These are phyloP conservation scores for Sordariomycetes sp. DNA, from an alignment of 2,329 filamentous ascomycete genomes.

Conservation along the genomic window DNA sequence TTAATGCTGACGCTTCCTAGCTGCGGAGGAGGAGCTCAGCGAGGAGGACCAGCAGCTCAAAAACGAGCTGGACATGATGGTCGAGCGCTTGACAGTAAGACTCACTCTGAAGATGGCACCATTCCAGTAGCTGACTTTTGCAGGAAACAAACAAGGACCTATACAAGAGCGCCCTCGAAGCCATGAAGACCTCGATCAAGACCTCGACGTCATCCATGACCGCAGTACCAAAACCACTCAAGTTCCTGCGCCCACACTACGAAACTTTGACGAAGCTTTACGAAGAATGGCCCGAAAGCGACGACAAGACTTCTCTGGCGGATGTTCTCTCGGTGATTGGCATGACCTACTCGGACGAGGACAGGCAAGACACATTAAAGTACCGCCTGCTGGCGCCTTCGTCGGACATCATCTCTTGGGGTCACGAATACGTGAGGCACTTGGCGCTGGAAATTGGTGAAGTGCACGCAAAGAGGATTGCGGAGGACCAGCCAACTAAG, in stretches of 20 bases:
- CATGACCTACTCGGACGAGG: slow-evolving; percentile 98
- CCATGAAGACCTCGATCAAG: slow-evolving; percentile 98
- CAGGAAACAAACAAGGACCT: slow-evolving; percentile 80
- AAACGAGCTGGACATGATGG: slow-evolving; percentile 94
- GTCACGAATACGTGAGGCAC: slow-evolving; percentile 96
- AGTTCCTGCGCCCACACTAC: slow-evolving; percentile 96
- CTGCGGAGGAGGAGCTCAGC: slow-evolving; percentile 72
- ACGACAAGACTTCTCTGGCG: slow-evolving; percentile 82
- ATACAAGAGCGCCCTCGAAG: slow-evolving; percentile 86
- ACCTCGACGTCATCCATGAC: slow-evolving; percentile 99
- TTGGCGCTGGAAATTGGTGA: slow-evolving; percentile 91
- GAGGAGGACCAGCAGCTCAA: slow-evolving; percentile 99
- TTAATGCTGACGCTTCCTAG: slow-evolving; percentile 10
- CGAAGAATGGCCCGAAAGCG: slow-evolving; percentile 76
- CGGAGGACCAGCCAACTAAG: slow-evolving; percentile 72
- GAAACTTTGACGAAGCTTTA: slow-evolving; percentile 80
- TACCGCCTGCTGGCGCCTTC: slow-evolving; percentile 85
- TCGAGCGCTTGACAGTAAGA: slow-evolving; percentile 80
- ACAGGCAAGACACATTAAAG: slow-evolving; percentile 90
- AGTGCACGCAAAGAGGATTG: slow-evolving; percentile 81
- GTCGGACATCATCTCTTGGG: slow-evolving; percentile 92
- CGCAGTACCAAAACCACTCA: slow-evolving; percentile 93
- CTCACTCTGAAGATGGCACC: background rate
- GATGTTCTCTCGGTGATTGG: slow-evolving; percentile 96
- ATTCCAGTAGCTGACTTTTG: slow-evolving; percentile 1